Evolutionary conservation across 169 alveolate species (phyloP), one percentile per base, ranked within the genome.

Genomic region (Cryptosporidium viatorum): DNA sequence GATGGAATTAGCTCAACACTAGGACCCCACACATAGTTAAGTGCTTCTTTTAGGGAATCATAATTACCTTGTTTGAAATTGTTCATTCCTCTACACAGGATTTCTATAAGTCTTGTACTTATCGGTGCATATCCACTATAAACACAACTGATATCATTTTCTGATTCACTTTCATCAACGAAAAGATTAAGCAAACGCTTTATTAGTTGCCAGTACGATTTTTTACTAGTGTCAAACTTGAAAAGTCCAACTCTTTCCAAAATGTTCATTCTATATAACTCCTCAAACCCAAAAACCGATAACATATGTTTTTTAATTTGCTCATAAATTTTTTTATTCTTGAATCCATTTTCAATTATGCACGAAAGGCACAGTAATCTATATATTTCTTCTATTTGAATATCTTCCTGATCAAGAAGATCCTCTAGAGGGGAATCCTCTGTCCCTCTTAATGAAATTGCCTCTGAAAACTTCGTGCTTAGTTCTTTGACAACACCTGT

Each of bases 121-220:
- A 92, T 85, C 0, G 95, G 95, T 0, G 95, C 92, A 59, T 93
- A 93, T 33, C 95, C 95, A 29, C 94, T 92, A 71, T 92, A 92
- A 6, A 86, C 95, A 69, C 91, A 74, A 14, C 94, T 91, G 10
- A 87, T 84, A 65, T 89, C 94, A 41, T 41, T 55, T 86, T 59
- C 71, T 31, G 94, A 75, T 62, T 85, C 59, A 0, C 62, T 70
- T 69, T 91, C 95, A 35, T 91, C 93, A 9, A 70, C 91, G 43
- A 93, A 55, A 39, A 93, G 75, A n/a, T 68, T 67, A 43, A 92
- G 50, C 2, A 39, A 87, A 10, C 70, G 73, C 59, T 50, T 84
- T 62, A 51, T 85, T 68, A 39, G 84, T 50, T 45, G 55, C 68
- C 91, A 86, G 41, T 74, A 12, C 0, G 91, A 71, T 68, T 85